Evolutionary conservation across 176 grass and related monocot species (phyloP), one percentile per base, ranked within the genome.

Genomic region (Dendrocalamus sinicus): DNA sequence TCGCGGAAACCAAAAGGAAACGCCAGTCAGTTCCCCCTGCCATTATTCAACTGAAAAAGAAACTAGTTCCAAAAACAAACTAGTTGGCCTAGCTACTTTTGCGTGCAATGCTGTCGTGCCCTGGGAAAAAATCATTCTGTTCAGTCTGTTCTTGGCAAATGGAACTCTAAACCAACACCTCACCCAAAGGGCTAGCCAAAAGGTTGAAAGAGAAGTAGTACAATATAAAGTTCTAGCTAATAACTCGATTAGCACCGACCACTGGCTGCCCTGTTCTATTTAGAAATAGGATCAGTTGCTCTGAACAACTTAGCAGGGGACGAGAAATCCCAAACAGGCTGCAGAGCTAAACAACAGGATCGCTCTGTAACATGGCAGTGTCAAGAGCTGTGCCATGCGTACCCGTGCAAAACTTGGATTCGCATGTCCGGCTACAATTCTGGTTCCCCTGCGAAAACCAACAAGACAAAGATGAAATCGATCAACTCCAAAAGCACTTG

Each of bases 351-450:
- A 79, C 28, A 9, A 22, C 22, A 52, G 66, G 75, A 75, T 28
- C 58, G 22, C 28, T 81, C 32, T 32, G 62, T 12, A 14, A 77
- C 19, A 23, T 17, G 8, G 32, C 0, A 46, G 26, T 26, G 8
- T 51, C 24, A 41, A 41, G 15, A 45, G 78, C 15, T 41, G 61
- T 7, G 67, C 4, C 62, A 5, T 82, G 5, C 77, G 41, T 91
- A 98, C 95, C 69, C 37, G 60, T 70, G 83, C 96, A 98, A 35
- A 91, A 86, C 50, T 75, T 75, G 3, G 93, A 95, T 3, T 92
- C 90, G 70, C 96, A 98, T n/a, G 54, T 92, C 81, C 84, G 86
- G 80, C 96, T 98, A 6, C 96, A 98, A 3, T 79, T 86, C 75
- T 91, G 74, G 66, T 87, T 81, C 55, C 76, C 89, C 93, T 98